phyloP scores from a whole-genome alignment of 805 yeast species.

The Ascoidea asiatica region DNA sequence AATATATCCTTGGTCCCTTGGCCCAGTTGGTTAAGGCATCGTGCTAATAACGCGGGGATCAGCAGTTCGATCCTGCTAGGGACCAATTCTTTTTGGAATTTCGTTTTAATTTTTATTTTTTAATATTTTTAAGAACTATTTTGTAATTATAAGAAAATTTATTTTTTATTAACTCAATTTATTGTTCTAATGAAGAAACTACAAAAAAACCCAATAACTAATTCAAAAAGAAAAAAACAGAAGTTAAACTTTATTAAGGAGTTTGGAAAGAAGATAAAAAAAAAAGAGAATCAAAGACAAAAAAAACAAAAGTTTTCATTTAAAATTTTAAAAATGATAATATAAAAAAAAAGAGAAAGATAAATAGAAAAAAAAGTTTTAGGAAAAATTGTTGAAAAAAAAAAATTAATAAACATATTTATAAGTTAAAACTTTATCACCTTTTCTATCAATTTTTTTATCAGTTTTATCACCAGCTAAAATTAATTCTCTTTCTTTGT shows the following conservation, averaged over 20 bases:
- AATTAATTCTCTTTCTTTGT: conserved; percentile 1
- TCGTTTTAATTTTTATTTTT: no score
- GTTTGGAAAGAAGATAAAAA: no score
- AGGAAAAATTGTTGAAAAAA: background rate
- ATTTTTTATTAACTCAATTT: no score
- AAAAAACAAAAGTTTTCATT: no score
- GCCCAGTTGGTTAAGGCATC: conserved; percentile 31
- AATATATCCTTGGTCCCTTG: no score
- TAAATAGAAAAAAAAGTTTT: background rate
- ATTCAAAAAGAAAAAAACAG: background rate
- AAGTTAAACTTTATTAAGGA: no score
- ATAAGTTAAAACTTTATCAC: background rate
- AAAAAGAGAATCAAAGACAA: no score
- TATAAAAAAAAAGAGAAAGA: background rate
- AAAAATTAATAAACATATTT: background rate
- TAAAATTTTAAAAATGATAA: background rate
- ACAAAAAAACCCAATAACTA: background rate
- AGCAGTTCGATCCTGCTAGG: conserved; percentile 82
- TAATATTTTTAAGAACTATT: no score
- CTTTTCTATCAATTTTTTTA: conserved; percentile 3
- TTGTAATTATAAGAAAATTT: no score
- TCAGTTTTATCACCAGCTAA: conserved; percentile 1
- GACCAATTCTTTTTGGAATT: no score
- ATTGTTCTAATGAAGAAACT: background rate
- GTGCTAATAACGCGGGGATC: conserved; percentile 37